Evolutionary conservation across 169 alveolate species (phyloP), one percentile per base, ranked within the genome.

Genomic region (Theileria parva): DNA sequence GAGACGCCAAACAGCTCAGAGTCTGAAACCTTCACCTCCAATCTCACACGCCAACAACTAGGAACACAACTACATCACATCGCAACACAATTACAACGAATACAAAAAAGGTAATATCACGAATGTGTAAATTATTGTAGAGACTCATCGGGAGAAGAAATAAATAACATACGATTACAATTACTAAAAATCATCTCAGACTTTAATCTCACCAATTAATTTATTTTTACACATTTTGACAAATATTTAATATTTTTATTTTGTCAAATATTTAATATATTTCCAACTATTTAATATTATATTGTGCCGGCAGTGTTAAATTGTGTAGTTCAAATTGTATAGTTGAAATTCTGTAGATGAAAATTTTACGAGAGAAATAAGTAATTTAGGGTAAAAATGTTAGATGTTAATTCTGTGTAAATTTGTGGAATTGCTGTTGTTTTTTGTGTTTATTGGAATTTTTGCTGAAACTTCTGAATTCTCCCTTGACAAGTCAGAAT

Each of bases 401-500:
- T 25, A 28, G n/a, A 32, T 67, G 32, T 13, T 48, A 67, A 67
- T 37, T 3, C 8, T 67, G 75, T 8, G 12, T 28, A 67, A 67
- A 8, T 11, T 28, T 11, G 75, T 7, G 64, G 61, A 4, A 44
- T 44, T 44, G 15, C 15, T 44, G 53, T 44, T 44, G 53, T 44
- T 44, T 44, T 44, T 44, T 44, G 53, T 7, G 17, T 11, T 44
- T 44, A 44, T 44, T 44, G 53, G 53, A 44, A 44, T 44, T 44
- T 44, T 8, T 2, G 32, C 51, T 12, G 27, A 63, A 68, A 8
- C 2, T 7, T 2, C 74, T 12, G 89, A 75, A 50, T 83, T 67
- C 44, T 60, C 48, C 1, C 78, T 83, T 6, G 85, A 74, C 48
- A 2, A 44, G 30, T 19, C 28, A 2, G 89, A 83, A 39, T 30